A percentile compares a stretch with the other conserved stretches of the same genome.
These are phyloP conservation scores for Kwoniella dejecticola DNA, from an alignment of 768 basidiomycete genomes.

Conservation along the genomic window DNA sequence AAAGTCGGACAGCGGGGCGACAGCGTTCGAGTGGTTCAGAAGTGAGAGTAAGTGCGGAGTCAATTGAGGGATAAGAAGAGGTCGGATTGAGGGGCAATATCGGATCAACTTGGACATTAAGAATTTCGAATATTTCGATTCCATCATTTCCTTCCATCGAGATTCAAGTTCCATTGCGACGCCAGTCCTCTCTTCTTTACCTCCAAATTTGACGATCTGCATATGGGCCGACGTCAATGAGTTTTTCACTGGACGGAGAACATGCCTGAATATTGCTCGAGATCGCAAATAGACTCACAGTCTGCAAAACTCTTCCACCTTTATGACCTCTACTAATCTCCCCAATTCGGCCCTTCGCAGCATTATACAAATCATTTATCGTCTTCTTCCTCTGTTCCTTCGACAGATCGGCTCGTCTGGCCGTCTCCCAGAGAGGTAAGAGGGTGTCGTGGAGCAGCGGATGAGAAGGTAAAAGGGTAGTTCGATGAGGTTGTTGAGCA, in stretches of 20 bases:
- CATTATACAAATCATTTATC: constrained; percentile 70
- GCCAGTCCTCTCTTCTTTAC: constrained; percentile 71
- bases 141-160: constrained; percentile 71
- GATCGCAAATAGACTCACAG: constrained; percentile 60
- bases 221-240: not conserved
- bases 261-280: not conserved
- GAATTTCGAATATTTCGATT: constrained; percentile 84
- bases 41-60: constrained; percentile 73
- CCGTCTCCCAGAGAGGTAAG: constrained; percentile 53
- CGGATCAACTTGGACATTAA: constrained; percentile 53
- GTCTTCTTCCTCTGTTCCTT: constrained; percentile 73
- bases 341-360: constrained; percentile 76
- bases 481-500: constrained; percentile 54
- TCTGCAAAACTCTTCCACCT: constrained; percentile 64
- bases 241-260: constrained; percentile 2
- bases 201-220: constrained; percentile 74
- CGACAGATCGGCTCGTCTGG: constrained; percentile 58
- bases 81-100: constrained; percentile 67
- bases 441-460: constrained; percentile 51
- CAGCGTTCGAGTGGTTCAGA: constrained; percentile 80
- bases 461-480: constrained; percentile 50
- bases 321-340: constrained; percentile 91
- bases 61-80: constrained; percentile 76
- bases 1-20: constrained; percentile 78
- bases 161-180: constrained; percentile 83